Conservation (phyloP, 192 early-diverging fungal species). For the Chytriomyces sp. region DNA sequence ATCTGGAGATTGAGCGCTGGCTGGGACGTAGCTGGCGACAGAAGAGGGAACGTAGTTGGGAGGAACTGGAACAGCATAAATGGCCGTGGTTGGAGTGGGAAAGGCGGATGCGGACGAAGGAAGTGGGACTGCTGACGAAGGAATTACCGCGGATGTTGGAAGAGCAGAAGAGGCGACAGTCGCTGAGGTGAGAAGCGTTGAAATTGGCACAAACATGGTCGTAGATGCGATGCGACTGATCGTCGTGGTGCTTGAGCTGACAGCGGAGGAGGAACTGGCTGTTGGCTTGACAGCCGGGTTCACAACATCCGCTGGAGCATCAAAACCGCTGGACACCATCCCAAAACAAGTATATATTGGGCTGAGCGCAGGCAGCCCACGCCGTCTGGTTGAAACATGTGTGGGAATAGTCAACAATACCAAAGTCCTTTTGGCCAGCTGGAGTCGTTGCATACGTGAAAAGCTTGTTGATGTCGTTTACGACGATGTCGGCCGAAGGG, state of each 20-base stretch:
- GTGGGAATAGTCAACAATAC: not conserved
- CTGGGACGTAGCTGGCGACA: not conserved
- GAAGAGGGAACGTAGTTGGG: not conserved
- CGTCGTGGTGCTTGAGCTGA: not conserved
- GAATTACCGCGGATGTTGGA: not conserved
- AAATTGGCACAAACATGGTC: not conserved
- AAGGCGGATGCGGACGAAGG: not conserved
- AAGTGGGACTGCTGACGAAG: not conserved
- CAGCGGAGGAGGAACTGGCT: not conserved
- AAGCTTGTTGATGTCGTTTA: not conserved
- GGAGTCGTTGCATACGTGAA: not conserved
- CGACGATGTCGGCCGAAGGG: not conserved
- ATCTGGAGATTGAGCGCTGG: not conserved
- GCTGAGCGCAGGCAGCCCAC: not conserved
- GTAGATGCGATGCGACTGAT: not conserved
- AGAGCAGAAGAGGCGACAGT: not conserved
- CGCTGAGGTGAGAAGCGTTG: not conserved
- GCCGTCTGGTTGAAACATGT: not conserved
- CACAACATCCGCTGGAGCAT: constrained; percentile 18
- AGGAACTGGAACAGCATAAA: not conserved
- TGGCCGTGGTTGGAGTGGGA: not conserved
- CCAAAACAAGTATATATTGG: constrained; percentile 30
- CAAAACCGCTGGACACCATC: constrained; percentile 31
- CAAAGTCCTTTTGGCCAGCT: not conserved
- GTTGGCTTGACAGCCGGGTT: not conserved